phyloP scores from a whole-genome alignment of 257 asterid genomes.

The Echites panduratus region DNA sequence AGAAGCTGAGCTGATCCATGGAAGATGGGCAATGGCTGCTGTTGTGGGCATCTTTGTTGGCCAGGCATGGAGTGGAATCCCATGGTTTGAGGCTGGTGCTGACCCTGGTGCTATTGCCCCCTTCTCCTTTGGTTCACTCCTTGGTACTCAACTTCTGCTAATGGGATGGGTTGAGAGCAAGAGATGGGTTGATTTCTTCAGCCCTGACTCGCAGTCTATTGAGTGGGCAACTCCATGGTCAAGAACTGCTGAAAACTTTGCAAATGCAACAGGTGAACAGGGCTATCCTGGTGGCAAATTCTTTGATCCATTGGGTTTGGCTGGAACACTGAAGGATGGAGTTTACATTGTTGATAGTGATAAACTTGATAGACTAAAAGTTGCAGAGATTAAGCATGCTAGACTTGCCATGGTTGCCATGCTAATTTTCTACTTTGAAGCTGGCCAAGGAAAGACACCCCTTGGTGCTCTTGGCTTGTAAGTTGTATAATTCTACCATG shows the following conservation, averaged over 20 bases:
- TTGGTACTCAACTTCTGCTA: slow-evolving; percentile 85
- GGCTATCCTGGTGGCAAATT: slow-evolving; percentile 96
- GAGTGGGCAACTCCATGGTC: slow-evolving; percentile 99
- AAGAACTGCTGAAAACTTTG: slow-evolving; percentile 66
- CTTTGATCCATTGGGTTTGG: slow-evolving; percentile 71
- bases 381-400: slow-evolving; percentile 97
- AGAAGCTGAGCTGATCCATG: slow-evolving; percentile 98
- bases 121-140: slow-evolving; percentile 87
- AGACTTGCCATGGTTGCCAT: slow-evolving; percentile 94
- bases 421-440: slow-evolving; percentile 90
- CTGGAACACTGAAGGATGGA: slow-evolving; percentile 60
- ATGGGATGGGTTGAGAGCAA: slow-evolving; percentile 99
- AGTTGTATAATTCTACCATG: slow-evolving; percentile 11
- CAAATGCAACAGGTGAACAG: slow-evolving; percentile 85
- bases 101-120: slow-evolving; percentile 96
- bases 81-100: slow-evolving; percentile 97
- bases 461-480: slow-evolving; percentile 95
- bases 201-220: slow-evolving; percentile 80
- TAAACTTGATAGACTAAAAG: slow-evolving; percentile 85
- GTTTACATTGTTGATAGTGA: slow-evolving; percentile 66
- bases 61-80: slow-evolving; percentile 89
- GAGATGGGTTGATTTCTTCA: slow-evolving; percentile 95
- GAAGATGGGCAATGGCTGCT: slow-evolving; percentile 95
- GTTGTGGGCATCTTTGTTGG: slow-evolving; percentile 92
- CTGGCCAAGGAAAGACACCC: slow-evolving; percentile 97